Evolutionary conservation across 805 yeast species (phyloP).

Genomic region (Monosporozyma yasuniensis): DNA sequence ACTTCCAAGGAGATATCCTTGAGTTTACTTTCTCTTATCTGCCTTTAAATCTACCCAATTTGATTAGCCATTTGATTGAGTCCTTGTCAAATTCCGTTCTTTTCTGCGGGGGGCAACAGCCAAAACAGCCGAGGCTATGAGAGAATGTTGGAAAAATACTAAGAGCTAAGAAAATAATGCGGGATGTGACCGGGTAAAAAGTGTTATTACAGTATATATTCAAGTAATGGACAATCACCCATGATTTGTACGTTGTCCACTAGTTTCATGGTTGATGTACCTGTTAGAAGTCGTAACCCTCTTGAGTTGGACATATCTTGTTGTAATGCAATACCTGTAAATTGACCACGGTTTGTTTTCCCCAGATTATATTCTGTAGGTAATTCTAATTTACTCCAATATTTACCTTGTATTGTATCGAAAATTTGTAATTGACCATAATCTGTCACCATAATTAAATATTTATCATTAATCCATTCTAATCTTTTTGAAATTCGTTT

Average conservation of each 20-base stretch:
- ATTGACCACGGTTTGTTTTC: conserved; percentile 5
- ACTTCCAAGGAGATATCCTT: no score
- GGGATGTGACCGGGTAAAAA: not conserved
- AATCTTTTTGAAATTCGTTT: conserved; percentile 22
- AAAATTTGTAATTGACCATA: conserved; percentile 21
- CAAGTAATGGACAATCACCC: not conserved
- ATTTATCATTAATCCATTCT: conserved; percentile 13
- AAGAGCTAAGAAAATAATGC: not conserved
- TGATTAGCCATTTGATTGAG: no score
- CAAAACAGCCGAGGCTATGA: no score
- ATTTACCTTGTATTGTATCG: conserved; percentile 14
- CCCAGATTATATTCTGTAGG: conserved; percentile 2
- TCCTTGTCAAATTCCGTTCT: no score
- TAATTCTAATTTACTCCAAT: conserved; percentile 20
- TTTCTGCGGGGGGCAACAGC: not conserved
- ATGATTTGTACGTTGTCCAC: not conserved
- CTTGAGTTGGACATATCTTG: conserved; percentile 16
- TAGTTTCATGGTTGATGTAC: conserved; percentile 7
- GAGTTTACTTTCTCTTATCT: no score
- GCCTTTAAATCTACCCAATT: no score
- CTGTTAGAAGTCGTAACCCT: conserved; percentile 19
- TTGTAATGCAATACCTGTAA: conserved; percentile 21
- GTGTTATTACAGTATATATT: not conserved
- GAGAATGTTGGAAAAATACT: no score
- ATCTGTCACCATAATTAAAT: conserved; percentile 20